Evolutionary conservation across 2,329 filamentous ascomycete species (phyloP).

Genomic region (Thelonectria olida): DNA sequence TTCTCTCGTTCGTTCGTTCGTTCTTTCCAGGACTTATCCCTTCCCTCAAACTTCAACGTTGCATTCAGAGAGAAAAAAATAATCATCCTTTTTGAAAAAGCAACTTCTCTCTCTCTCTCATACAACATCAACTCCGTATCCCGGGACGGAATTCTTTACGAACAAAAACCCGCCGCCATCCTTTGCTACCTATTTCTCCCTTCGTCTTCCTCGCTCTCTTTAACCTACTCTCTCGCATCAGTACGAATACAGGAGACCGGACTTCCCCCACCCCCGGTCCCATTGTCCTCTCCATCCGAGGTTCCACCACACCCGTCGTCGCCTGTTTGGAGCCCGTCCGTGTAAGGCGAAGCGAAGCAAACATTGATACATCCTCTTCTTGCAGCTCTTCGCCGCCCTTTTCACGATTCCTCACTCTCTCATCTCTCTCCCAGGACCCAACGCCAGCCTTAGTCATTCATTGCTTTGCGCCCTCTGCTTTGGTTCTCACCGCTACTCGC

Average conservation of each 20-base stretch:
- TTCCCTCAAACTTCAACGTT: not conserved
- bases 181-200: not conserved
- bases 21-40: not conserved
- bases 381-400: conserved; percentile 25
- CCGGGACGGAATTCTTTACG: conserved; percentile 17
- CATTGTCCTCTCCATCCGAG: conserved; percentile 34
- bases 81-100: not conserved
- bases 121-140: conserved; percentile 14
- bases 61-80: not conserved
- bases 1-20: not conserved
- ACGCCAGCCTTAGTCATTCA: not conserved
- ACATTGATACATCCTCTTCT: conserved; percentile 33
- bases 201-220: not conserved
- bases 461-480: not conserved
- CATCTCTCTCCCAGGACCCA: not conserved
- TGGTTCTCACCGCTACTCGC: not conserved
- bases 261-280: conserved; percentile 9
- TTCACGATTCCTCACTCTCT: conserved; percentile 19
- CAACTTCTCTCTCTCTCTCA: not conserved
- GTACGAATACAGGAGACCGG: too few species aligned
- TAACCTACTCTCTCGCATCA: conserved; percentile 18
- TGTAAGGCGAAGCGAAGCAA: conserved; percentile 43
- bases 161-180: not conserved
- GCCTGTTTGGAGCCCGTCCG: conserved; percentile 35
- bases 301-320: conserved; percentile 40